Evolutionary conservation across 106 monocot species (phyloP).

Genomic region (Apostasia ramifera): DNA sequence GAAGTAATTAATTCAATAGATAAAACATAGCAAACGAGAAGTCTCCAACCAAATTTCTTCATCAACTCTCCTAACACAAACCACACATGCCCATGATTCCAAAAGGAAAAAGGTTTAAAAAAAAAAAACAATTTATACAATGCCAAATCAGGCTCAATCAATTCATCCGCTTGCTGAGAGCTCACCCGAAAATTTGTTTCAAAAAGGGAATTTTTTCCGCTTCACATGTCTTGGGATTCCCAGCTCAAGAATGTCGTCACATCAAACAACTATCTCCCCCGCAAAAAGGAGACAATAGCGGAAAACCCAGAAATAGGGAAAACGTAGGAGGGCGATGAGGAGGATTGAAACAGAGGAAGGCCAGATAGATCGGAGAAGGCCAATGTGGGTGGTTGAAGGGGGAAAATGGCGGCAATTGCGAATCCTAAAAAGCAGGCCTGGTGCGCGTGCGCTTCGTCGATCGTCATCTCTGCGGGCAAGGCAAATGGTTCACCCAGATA

Average conservation of each 20-base stretch:
- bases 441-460: neutral
- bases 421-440: neutral
- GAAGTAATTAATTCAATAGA: no score
- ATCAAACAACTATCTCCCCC: neutral
- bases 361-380: neutral
- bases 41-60: neutral
- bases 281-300: neutral
- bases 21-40: neutral
- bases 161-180: no score
- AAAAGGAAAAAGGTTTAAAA: neutral
- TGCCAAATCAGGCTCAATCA: neutral
- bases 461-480: neutral
- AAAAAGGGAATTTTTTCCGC: neutral
- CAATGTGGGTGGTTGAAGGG: neutral
- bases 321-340: no score
- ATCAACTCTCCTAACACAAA: neutral
- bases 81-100: neutral
- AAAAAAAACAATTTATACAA: neutral
- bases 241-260: neutral
- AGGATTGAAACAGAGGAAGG: neutral
- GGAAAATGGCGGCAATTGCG: slow-evolving; percentile 1
- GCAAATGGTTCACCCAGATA: no score
- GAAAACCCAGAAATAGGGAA: neutral
- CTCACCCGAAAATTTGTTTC: no score
- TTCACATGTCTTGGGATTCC: neutral